Percentiles rank a stretch among this genome's conserved stretches.
Conservation (phyloP, 2,329 filamentous ascomycete genomes). For the Nemania sp. region DNA sequence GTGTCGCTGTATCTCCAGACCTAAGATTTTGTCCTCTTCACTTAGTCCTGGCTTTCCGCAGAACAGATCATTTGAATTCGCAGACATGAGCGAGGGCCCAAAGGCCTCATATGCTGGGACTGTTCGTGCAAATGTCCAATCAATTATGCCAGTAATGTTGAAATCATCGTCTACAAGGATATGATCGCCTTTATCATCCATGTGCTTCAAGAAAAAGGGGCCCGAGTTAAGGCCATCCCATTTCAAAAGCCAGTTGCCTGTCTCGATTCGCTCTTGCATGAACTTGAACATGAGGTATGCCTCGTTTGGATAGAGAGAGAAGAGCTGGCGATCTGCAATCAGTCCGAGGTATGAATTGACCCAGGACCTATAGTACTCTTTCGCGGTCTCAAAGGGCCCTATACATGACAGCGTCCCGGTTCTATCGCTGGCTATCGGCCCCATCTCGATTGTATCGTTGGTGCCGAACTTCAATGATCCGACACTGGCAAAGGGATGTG, state of each 20-base stretch:
- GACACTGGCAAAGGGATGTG: conserved; percentile 12
- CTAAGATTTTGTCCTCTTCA: conserved; percentile 11
- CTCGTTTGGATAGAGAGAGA: conserved; percentile 3
- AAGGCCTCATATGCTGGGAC: conserved; percentile 21
- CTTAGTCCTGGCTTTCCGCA: conserved; percentile 1
- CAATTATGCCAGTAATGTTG: conserved; percentile 13
- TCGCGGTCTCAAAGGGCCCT: conserved; percentile 8
- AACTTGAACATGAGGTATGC: conserved; percentile 19
- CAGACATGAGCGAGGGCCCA: conserved; percentile 14
- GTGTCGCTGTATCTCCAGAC: conserved; percentile 7
- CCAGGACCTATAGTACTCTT: conserved; percentile 12
- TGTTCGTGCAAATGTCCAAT: conserved; percentile 15
- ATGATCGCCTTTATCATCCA: conserved; percentile 17
- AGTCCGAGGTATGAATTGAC: conserved; percentile 8
- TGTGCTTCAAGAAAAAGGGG: conserved; percentile 12
- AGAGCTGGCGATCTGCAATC: conserved; percentile 13
- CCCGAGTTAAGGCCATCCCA: conserved; percentile 9
- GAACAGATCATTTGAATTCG: conserved; percentile 6
- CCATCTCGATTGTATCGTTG: conserved; percentile 15
- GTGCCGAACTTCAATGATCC: conserved; percentile 10
- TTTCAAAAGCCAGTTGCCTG: conserved; percentile 5
- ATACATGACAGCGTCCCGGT: conserved; percentile 18
- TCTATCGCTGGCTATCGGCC: conserved; percentile 18
- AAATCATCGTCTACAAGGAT: conserved; percentile 17
- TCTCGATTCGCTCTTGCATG: conserved; percentile 1